Percentiles rank a stretch among this genome's conserved stretches.
phyloP scores from a whole-genome alignment of 108 stramenopile species.

The Nitzschia palea region DNA sequence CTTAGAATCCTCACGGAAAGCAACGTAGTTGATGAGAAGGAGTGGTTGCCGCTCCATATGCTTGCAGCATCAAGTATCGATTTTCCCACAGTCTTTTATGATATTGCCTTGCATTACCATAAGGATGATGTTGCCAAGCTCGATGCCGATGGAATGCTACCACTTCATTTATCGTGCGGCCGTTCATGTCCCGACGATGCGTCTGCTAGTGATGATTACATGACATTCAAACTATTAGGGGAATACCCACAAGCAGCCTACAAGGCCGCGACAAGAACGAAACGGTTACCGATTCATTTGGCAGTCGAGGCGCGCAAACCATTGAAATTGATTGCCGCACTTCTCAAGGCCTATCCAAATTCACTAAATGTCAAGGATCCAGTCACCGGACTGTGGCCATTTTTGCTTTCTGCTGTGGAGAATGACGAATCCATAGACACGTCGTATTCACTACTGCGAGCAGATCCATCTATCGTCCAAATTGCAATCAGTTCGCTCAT shows the following conservation, averaged over 20 bases:
- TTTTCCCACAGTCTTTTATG: constrained; percentile 24
- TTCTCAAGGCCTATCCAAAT: constrained; percentile 19
- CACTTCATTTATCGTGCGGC: constrained; percentile 22
- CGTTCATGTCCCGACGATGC: neutral
- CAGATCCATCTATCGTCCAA: constrained; percentile 28
- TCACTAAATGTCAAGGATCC: constrained; percentile 29
- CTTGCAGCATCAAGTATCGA: constrained; percentile 7
- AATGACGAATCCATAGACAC: constrained; percentile 13
- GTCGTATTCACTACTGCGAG: constrained; percentile 24
- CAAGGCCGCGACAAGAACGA: neutral
- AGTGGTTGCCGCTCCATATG: constrained; percentile 30
- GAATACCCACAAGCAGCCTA: constrained; percentile 20
- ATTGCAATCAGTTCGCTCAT: neutral
- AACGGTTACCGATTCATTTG: constrained; percentile 15
- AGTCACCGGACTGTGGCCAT: constrained; percentile 31
- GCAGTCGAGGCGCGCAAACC: constrained; percentile 16
- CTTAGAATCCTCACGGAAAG: neutral
- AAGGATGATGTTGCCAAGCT: constrained; percentile 8
- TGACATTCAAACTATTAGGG: constrained; percentile 14
- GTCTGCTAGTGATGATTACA: neutral
- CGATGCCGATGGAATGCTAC: constrained; percentile 18
- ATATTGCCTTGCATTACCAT: constrained; percentile 22
- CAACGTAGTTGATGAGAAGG: neutral
- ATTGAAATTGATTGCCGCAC: constrained; percentile 15
- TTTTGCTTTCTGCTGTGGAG: constrained; percentile 17